phyloP scores from a whole-genome alignment of 495 filamentous ascomycete species.

The Xylaria castorea region DNA sequence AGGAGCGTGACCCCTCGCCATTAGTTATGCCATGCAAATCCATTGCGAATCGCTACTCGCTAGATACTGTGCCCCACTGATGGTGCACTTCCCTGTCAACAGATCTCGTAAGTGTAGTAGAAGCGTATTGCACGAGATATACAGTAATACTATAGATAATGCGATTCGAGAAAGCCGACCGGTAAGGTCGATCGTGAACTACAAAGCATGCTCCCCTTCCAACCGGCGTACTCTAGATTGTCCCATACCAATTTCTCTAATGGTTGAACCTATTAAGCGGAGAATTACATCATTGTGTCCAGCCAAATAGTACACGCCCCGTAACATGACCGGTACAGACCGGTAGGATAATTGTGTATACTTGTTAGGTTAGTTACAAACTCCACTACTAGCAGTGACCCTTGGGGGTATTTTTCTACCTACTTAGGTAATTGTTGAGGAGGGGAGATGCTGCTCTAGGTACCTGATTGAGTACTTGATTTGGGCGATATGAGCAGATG shows the following conservation, averaged over 20 bases:
- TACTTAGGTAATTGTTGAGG: not conserved
- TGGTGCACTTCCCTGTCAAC: not conserved
- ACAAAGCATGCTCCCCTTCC: not conserved
- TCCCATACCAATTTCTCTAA: not conserved
- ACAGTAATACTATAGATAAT: not conserved
- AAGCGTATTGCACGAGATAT: not conserved
- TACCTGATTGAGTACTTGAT: not conserved
- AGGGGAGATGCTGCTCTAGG: not conserved
- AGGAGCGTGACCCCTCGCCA: not conserved
- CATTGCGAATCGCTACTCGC: not conserved
- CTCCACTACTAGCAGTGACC: not conserved
- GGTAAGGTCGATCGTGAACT: not conserved
- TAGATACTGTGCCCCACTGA: slow-evolving; percentile 4
- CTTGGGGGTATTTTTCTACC: not conserved
- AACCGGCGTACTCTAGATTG: not conserved
- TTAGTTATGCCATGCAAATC: not conserved
- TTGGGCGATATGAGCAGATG: not conserved
- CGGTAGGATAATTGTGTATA: not conserved
- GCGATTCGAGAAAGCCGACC: not conserved
- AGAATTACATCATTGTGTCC: slow-evolving; percentile 5
- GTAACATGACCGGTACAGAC: not conserved
- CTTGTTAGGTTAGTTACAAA: not conserved
- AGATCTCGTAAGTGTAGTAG: not conserved
- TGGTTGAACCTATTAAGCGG: not conserved
- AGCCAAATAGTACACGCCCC: not conserved